Evolutionary conservation across 2,329 filamentous ascomycete species (phyloP).

Genomic region (Trichophyton verrucosum): DNA sequence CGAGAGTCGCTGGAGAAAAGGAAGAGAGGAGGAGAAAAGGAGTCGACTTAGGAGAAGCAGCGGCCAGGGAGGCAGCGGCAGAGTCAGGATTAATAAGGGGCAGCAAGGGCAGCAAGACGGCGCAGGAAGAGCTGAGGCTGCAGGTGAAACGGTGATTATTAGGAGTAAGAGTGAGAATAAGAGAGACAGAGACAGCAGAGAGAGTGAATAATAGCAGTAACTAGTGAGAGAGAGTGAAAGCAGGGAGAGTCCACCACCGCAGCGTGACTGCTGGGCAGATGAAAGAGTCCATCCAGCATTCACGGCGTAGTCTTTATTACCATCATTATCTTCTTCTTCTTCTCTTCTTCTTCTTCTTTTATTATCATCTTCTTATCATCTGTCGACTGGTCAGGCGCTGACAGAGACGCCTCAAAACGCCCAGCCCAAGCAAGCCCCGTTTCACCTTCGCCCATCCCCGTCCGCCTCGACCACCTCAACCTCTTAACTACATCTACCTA

Average conservation of each 20-base stretch:
- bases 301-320: conserved; percentile 13
- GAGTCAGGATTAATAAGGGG: too few species aligned
- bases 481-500: too few species aligned
- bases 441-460: not conserved
- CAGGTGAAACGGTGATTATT: not conserved
- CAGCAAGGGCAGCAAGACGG: too few species aligned
- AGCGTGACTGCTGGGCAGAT: too few species aligned
- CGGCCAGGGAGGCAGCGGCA: not conserved
- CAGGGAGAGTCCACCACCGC: not conserved
- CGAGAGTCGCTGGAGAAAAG: not conserved
- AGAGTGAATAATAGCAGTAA: not conserved
- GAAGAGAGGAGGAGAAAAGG: not conserved
- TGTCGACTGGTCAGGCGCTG: not conserved
- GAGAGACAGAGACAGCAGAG: not conserved
- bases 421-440: conserved; percentile 1
- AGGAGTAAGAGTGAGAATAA: not conserved
- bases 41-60: not conserved
- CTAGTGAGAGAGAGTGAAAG: not conserved
- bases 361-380: too few species aligned
- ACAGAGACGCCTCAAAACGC: not conserved
- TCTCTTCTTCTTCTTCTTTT: not conserved
- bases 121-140: too few species aligned
- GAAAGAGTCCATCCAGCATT: too few species aligned
- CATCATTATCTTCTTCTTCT: not conserved
- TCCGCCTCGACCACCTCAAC: not conserved